Base-by-base conservation (phyloP, 1,139 yeast species). In the Taphrina communis region DNA sequence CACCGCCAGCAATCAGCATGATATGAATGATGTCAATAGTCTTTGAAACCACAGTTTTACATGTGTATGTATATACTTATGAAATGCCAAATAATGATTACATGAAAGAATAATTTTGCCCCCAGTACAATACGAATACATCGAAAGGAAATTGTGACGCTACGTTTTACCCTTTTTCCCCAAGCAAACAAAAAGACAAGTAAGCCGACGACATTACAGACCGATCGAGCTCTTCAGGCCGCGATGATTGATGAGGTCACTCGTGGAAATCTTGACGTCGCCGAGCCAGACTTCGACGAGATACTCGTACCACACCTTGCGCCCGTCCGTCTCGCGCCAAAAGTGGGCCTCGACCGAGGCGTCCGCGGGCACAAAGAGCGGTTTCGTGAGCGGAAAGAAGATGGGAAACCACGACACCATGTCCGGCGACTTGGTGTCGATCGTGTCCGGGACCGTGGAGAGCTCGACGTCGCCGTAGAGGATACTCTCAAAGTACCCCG, bases 231-330 rank as follows among this genome's bases (percentile, higher is more conserved):
- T 58, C 51, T 46, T 58, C 11, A 19, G 35, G 14, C 67, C 67
- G 6, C 52, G 44, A n/a, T 53, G 75, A 71, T 84, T 84, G 72
- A 84, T 86, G 39, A 83, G 75, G 62, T 77, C 77, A 1, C 83
- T 76, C 5, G 78, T 78, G 7, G 82, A 82, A 0, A 85, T 82
- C 62, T 82, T 76, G 9, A 82, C 80, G 25, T 84, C 77, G 7
- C 44, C 80, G 46, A 83, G 77, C 74, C 80, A 85, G 6, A 84
- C 79, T 73, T 86, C 88, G 36, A 84, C 79, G 0, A 83, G 79
- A 95, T 96, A 90, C 73, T 86, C 89, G 74, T 90, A 90, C 92
- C 93, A 88, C 0, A 88, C 87, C 52, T 78, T 78, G 0, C 77
- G 74, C 5, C 75, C 77, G 44, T 78, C 78, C 6, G 79, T 73